Evolutionary conservation across 1,284 basidiomycete genomes (phyloP).

Genomic region (Phylloboletellus chloephorus): DNA sequence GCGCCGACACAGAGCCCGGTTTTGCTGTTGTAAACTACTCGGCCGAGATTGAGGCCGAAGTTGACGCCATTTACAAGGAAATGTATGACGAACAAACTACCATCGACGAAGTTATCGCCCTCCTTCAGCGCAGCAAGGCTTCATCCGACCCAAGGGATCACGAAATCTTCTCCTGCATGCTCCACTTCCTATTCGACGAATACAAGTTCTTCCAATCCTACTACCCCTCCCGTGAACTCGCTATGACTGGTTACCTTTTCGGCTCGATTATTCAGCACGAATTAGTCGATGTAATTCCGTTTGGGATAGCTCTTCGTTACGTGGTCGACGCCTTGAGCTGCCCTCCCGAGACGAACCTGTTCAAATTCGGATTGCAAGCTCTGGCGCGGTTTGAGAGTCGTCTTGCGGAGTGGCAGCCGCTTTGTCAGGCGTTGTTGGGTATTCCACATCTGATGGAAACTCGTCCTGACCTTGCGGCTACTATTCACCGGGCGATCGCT

Average conservation of each 20-base stretch:
- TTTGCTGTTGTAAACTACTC: conserved; percentile 87
- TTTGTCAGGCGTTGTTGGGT: conserved; percentile 85
- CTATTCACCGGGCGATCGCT: conserved; percentile 68
- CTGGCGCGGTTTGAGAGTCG: conserved; percentile 85
- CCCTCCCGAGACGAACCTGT: conserved; percentile 86
- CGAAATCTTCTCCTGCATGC: conserved; percentile 97
- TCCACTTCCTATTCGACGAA: conserved; percentile 99
- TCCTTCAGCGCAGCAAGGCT: conserved; percentile 81
- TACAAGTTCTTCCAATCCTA: conserved; percentile 98
- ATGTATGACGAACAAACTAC: conserved; percentile 96
- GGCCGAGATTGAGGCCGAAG: conserved; percentile 86
- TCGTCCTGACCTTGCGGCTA: conserved; percentile 79
- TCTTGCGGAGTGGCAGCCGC: conserved; percentile 88
- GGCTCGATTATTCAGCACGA: conserved; percentile 94
- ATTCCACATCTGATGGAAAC: conserved; percentile 86
- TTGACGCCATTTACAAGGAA: conserved; percentile 93
- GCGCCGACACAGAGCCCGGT: conserved; percentile 86
- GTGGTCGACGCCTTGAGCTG: conserved; percentile 92
- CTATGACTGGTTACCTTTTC: conserved; percentile 95
- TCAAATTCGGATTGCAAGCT: conserved; percentile 94
- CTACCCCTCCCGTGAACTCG: conserved; percentile 91
- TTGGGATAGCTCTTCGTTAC: conserved; percentile 96
- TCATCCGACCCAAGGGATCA: conserved; percentile 84
- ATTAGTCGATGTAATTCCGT: conserved; percentile 91
- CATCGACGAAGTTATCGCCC: conserved; percentile 89